Evolutionary conservation across 441 rosid species (phyloP).

Genomic region (Erodium trifolium): DNA sequence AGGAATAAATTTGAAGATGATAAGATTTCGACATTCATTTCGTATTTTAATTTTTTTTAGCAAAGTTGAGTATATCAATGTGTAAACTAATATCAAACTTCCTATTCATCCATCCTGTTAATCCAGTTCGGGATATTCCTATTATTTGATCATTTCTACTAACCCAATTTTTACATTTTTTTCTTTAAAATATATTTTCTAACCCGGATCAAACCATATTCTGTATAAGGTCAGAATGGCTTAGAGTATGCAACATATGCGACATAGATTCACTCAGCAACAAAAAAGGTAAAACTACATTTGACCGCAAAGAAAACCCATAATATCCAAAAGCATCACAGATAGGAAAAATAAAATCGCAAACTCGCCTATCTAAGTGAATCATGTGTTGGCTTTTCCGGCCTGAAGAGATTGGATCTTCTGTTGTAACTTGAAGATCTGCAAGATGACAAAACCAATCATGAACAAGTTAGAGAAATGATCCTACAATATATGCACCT

Average conservation of each 20-base stretch:
- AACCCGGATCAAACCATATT: constrained; percentile 8
- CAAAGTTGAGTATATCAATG: too few species aligned
- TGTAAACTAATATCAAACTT: too few species aligned
- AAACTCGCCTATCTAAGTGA: background rate
- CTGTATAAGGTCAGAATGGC: background rate
- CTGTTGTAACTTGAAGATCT: constrained; percentile 78
- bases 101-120: too few species aligned
- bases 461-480: background rate
- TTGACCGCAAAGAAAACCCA: too few species aligned
- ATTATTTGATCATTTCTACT: too few species aligned
- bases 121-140: too few species aligned
- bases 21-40: too few species aligned
- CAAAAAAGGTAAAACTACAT: background rate
- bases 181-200: too few species aligned
- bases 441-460: constrained; percentile 21
- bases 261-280: background rate
- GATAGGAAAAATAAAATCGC: background rate
- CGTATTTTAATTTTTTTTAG: too few species aligned
- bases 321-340: too few species aligned
- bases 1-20: too few species aligned
- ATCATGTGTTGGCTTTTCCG: constrained; percentile 76
- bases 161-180: too few species aligned
- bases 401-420: constrained; percentile 75
- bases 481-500: background rate
- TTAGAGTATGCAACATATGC: background rate